These are phyloP conservation scores for Carpinus viminea DNA, from an alignment of 306 rosid species.

Conservation along the genomic window DNA sequence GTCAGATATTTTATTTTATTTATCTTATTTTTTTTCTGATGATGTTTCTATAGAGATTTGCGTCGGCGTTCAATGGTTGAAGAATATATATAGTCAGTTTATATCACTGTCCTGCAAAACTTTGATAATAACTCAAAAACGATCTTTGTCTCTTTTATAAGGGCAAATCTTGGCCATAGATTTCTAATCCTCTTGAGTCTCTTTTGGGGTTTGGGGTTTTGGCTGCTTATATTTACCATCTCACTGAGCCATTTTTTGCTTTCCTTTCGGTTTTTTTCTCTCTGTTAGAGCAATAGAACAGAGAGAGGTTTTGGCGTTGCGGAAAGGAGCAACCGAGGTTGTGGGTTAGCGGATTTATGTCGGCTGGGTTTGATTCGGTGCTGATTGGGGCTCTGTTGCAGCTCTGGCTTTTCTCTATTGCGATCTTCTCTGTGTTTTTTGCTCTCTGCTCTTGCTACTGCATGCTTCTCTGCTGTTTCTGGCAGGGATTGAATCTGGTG, in stretches of 20 bases:
- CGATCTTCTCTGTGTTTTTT: neutral
- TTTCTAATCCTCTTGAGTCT: slow-evolving; percentile 38
- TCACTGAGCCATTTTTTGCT: neutral
- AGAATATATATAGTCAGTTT: slow-evolving; percentile 14
- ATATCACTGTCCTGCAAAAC: slow-evolving; percentile 26
- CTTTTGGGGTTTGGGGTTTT: neutral
- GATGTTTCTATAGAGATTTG: slow-evolving; percentile 55
- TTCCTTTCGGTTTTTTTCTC: neutral
- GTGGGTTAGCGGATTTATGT: slow-evolving; percentile 62
- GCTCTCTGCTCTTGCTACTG: slow-evolving; percentile 31
- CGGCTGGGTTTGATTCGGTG: slow-evolving; percentile 67
- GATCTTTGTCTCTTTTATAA: slow-evolving; percentile 3
- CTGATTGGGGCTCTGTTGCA: slow-evolving; percentile 63
- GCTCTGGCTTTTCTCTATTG: slow-evolving; percentile 48
- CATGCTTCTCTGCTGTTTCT: slow-evolving; percentile 38
- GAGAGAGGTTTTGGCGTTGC: neutral
- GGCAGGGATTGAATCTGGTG: slow-evolving; percentile 44
- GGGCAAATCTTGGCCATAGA: slow-evolving; percentile 48
- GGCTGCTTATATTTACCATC: neutral
- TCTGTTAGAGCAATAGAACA: slow-evolving; percentile 5
- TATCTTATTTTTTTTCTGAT: neutral
- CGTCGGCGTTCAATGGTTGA: slow-evolving; percentile 35
- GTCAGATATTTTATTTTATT: neutral
- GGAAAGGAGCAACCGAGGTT: slow-evolving; percentile 32
- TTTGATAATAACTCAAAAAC: slow-evolving; percentile 29